Conservation (phyloP, 257 asterid species). For the Linaria vulgaris region DNA sequence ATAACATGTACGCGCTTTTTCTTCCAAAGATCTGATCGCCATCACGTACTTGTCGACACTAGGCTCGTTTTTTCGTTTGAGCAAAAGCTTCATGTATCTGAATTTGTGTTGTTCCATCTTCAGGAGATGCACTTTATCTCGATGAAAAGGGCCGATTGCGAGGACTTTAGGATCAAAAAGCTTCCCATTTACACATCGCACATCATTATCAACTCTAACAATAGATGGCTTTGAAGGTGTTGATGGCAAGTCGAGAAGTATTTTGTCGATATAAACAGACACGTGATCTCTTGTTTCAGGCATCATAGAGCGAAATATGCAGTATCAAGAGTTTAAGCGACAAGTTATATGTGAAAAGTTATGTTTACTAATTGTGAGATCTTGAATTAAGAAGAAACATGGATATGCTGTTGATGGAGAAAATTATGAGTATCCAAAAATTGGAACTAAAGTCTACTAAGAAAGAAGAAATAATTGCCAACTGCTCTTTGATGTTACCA, state of each 20-base stretch:
- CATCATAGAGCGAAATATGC: too few relatives aligned
- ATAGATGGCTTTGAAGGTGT: slow-evolving; percentile 30
- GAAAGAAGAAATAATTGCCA: too few relatives aligned
- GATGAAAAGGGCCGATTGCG: slow-evolving; percentile 49
- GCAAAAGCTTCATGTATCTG: slow-evolving; percentile 33
- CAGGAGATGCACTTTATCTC: slow-evolving; percentile 21
- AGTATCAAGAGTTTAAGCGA: too few relatives aligned
- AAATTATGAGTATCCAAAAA: background rate
- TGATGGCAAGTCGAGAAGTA: slow-evolving; percentile 26
- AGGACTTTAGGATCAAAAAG: slow-evolving; percentile 37
- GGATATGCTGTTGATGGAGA: background rate
- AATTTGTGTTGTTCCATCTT: slow-evolving; percentile 39
- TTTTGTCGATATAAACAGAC: slow-evolving; percentile 25
- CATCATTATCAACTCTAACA: slow-evolving; percentile 22
- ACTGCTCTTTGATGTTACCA: too few relatives aligned
- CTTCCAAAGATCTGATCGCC: slow-evolving; percentile 27
- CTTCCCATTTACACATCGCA: slow-evolving; percentile 27
- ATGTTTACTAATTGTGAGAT: too few relatives aligned
- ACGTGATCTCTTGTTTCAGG: slow-evolving; percentile 37
- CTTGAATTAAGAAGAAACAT: too few relatives aligned
- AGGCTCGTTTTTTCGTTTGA: slow-evolving; percentile 20
- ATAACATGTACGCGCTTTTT: slow-evolving; percentile 33
- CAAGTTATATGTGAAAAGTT: too few relatives aligned
- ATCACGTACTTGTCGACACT: slow-evolving; percentile 25
- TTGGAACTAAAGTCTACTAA: too few relatives aligned